Percentiles rank a stretch among this genome's conserved stretches.
Evolutionary conservation across 495 filamentous ascomycete species (phyloP).

Genomic region (Aspergillus baeticus): DNA sequence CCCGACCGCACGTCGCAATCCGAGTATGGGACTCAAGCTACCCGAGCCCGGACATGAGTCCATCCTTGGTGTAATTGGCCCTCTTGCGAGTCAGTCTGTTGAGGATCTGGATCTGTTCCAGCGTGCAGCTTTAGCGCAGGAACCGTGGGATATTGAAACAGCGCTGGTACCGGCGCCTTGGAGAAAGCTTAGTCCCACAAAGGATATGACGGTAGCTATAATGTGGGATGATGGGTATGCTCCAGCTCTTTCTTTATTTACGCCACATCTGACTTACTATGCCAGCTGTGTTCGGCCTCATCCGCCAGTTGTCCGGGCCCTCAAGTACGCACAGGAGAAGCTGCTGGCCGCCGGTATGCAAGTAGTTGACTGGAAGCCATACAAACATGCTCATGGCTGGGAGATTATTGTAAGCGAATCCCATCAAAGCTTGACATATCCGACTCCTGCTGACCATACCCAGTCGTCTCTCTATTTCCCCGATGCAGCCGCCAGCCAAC

Average conservation of each 20-base stretch:
- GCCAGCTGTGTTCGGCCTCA: slow-evolving; percentile 51
- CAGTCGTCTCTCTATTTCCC: slow-evolving; percentile 54
- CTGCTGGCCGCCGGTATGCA: slow-evolving; percentile 52
- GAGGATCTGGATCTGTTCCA: slow-evolving; percentile 67
- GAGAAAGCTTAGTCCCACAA: slow-evolving; percentile 39
- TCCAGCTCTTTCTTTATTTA: background rate
- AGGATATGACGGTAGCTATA: slow-evolving; percentile 62
- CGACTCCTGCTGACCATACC: slow-evolving; percentile 5
- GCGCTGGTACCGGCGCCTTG: slow-evolving; percentile 59
- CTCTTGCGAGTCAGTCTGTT: slow-evolving; percentile 56
- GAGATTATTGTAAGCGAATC: slow-evolving; percentile 46
- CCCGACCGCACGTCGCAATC: slow-evolving; percentile 54
- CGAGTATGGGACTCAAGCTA: slow-evolving; percentile 36
- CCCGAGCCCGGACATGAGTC: slow-evolving; percentile 57
- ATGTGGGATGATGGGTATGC: slow-evolving; percentile 66
- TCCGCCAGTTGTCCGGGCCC: slow-evolving; percentile 63
- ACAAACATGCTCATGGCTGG: slow-evolving; percentile 61
- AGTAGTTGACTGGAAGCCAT: slow-evolving; percentile 65
- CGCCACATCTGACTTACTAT: background rate
- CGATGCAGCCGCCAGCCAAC: slow-evolving; percentile 50
- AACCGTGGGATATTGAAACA: slow-evolving; percentile 64
- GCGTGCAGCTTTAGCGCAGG: slow-evolving; percentile 52
- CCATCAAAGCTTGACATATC: background rate
- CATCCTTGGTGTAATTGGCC: slow-evolving; percentile 61
- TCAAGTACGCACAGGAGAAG: slow-evolving; percentile 55